phyloP scores from a whole-genome alignment of 805 yeast species.

The Candida fluviatilis region DNA sequence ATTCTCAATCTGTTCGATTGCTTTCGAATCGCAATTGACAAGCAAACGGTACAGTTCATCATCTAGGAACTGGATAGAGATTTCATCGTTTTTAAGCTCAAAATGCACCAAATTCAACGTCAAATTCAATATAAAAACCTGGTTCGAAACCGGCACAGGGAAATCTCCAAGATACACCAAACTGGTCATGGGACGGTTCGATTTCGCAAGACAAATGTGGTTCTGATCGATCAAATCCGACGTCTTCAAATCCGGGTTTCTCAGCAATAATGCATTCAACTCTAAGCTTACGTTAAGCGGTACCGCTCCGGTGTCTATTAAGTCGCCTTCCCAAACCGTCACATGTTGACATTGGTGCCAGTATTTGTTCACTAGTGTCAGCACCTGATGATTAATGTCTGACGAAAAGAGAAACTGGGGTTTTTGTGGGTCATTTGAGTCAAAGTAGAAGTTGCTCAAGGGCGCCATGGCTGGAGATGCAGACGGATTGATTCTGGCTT shows the following conservation, averaged over 20 bases:
- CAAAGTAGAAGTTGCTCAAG: neutral
- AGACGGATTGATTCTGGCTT: too few relatives aligned
- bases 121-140: conserved; percentile 31
- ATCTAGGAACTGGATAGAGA: conserved; percentile 21
- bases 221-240: conserved; percentile 31
- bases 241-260: conserved; percentile 26
- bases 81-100: conserved; percentile 14
- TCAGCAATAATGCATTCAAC: conserved; percentile 29
- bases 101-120: conserved; percentile 21
- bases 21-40: conserved; percentile 21
- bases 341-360: neutral
- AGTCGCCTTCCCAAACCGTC: conserved; percentile 3
- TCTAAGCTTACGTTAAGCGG: conserved; percentile 28
- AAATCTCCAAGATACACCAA: conserved; percentile 1
- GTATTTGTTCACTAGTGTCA: conserved; percentile 1
- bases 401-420: conserved; percentile 38
- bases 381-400: conserved; percentile 26
- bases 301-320: conserved; percentile 10
- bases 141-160: conserved; percentile 12
- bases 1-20: conserved; percentile 20
- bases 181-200: conserved; percentile 4
- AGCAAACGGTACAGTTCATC: conserved; percentile 28
- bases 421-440: conserved; percentile 23
- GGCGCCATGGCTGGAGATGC: neutral
- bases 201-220: conserved; percentile 29